Evolutionary conservation across 192 early-diverging fungal species (phyloP).

Genomic region (Umbelopsis isabellina): DNA sequence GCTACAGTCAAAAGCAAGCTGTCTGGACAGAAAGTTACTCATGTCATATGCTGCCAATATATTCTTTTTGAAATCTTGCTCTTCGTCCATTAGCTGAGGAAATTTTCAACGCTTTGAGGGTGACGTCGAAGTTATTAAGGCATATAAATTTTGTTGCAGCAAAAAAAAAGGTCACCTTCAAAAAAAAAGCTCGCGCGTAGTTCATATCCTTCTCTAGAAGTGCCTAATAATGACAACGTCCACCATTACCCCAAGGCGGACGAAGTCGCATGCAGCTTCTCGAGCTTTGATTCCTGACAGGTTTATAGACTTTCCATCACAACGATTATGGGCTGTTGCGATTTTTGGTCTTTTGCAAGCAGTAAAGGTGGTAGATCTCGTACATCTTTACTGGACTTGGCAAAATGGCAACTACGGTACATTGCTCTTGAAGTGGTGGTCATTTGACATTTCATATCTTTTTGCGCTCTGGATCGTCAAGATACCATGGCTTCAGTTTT

Average conservation of each 20-base stretch:
- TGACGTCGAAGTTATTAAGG: no score
- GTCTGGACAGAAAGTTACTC: no score
- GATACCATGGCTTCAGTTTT: slow-evolving; percentile 56
- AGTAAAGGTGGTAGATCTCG: slow-evolving; percentile 39
- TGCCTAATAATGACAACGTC: slow-evolving; percentile 14
- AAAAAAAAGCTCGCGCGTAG: background rate
- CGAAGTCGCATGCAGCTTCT: slow-evolving; percentile 21
- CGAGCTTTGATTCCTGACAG: slow-evolving; percentile 33
- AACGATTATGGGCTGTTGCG: slow-evolving; percentile 43
- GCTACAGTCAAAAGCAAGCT: background rate
- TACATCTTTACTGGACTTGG: slow-evolving; percentile 31
- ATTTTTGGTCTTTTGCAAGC: slow-evolving; percentile 47
- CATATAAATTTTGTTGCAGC: background rate
- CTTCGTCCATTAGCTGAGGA: no score
- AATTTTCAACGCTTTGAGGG: no score
- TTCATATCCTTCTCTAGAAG: background rate
- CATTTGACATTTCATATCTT: slow-evolving; percentile 42
- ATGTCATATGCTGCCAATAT: no score
- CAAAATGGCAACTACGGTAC: slow-evolving; percentile 45
- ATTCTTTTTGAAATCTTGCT: no score
- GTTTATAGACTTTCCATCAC: slow-evolving; percentile 38
- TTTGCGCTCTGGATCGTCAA: slow-evolving; percentile 39
- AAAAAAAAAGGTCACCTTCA: background rate
- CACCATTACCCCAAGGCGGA: slow-evolving; percentile 10
- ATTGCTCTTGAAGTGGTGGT: slow-evolving; percentile 45